These are phyloP conservation scores for Penicillium goetzii DNA, from an alignment of 495 filamentous ascomycete species.

Conservation along the genomic window DNA sequence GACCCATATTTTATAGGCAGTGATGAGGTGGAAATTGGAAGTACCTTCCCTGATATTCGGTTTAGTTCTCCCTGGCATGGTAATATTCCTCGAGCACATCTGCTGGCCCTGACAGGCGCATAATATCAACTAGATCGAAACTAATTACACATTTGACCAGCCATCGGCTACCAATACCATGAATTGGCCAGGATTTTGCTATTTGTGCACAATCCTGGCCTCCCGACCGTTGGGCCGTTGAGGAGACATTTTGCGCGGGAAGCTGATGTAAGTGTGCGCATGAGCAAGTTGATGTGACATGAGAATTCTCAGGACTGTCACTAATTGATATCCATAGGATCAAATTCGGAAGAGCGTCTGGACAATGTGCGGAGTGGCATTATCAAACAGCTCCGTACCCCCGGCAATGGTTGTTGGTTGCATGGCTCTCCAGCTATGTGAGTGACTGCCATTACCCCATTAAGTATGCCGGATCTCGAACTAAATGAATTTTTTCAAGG, in stretches of 20 bases:
- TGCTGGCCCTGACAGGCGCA: too few relatives aligned
- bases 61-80: constrained; percentile 33
- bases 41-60: constrained; percentile 29
- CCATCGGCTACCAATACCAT: constrained; percentile 31
- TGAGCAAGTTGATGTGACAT: not conserved
- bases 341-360: constrained; percentile 32
- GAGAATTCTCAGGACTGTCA: not conserved
- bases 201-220: constrained; percentile 26
- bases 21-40: constrained; percentile 25
- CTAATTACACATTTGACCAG: constrained; percentile 9
- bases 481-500: constrained; percentile 13
- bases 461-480: not conserved
- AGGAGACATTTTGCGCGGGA: constrained; percentile 22
- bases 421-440: constrained; percentile 33
- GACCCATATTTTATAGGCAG: constrained; percentile 30
- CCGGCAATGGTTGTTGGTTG: constrained; percentile 34
- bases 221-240: constrained; percentile 29
- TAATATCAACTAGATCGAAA: too few relatives aligned
- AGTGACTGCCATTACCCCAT: not conserved
- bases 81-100: constrained; percentile 4
- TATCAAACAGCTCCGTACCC: constrained; percentile 30
- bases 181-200: constrained; percentile 28
- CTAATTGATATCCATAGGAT: constrained; percentile 8
- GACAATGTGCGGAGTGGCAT: constrained; percentile 32
- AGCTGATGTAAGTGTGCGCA: constrained; percentile 25